These are phyloP conservation scores for Dicorynia guianensis DNA, from an alignment of 306 rosid species.

Conservation along the genomic window DNA sequence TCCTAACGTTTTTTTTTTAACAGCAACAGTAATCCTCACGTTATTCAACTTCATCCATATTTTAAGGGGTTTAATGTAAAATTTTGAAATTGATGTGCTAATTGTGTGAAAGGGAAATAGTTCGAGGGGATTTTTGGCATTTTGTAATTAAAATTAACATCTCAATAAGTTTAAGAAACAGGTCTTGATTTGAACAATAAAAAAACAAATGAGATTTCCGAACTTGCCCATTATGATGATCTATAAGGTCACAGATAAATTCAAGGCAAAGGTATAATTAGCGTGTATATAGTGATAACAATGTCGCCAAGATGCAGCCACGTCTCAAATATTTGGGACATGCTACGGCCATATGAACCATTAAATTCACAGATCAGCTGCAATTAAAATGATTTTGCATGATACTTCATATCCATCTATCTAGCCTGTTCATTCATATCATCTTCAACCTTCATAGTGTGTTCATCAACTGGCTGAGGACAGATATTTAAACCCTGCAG, in stretches of 20 bases:
- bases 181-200: background rate
- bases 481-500: conserved; percentile 71
- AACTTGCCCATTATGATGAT: background rate
- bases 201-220: background rate
- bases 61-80: too few relatives aligned
- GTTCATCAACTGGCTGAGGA: conserved; percentile 59
- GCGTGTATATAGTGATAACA: background rate
- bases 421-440: conserved; percentile 62
- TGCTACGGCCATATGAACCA: conserved; percentile 28
- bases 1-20: too few relatives aligned
- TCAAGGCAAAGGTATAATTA: background rate
- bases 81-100: too few relatives aligned
- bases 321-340: conserved; percentile 35
- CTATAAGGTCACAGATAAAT: background rate
- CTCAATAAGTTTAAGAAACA: background rate
- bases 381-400: conserved; percentile 12
- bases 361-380: conserved; percentile 34
- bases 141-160: too few relatives aligned
- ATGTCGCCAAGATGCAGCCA: conserved; percentile 22
- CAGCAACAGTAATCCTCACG: too few relatives aligned
- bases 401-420: conserved; percentile 48
- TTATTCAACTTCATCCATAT: too few relatives aligned
- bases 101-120: too few relatives aligned
- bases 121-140: too few relatives aligned
- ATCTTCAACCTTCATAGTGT: conserved; percentile 65